Percentiles rank a stretch among this genome's conserved stretches.
Conservation (phyloP, 2,329 filamentous ascomycete species). For the Colletotrichum limetticola region DNA sequence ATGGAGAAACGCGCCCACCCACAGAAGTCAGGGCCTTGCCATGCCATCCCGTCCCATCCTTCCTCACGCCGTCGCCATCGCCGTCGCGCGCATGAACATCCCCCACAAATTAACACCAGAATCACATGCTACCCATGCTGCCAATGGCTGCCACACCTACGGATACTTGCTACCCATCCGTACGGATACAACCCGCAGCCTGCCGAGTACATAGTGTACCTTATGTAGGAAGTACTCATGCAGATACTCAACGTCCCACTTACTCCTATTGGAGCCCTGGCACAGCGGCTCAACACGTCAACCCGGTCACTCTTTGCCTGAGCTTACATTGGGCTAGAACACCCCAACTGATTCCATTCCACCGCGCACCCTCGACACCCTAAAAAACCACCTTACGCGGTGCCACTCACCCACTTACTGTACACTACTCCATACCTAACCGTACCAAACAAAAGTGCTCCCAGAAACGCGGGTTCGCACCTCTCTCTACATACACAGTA, state of each 20-base stretch:
- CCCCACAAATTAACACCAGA: slow-evolving; percentile 26
- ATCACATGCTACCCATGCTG: slow-evolving; percentile 30
- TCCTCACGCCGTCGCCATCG: not conserved
- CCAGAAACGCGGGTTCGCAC: not conserved
- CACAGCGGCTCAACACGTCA: slow-evolving; percentile 33
- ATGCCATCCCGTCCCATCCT: slow-evolving; percentile 3
- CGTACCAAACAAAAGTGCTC: not conserved
- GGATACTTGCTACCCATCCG: too few species aligned
- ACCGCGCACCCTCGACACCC: not conserved
- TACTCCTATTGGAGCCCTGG: slow-evolving; percentile 31
- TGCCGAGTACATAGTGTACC: not conserved
- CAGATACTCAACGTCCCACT: slow-evolving; percentile 23
- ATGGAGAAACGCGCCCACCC: not conserved
- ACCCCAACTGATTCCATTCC: slow-evolving; percentile 9
- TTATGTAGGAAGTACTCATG: too few species aligned
- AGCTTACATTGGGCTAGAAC: not conserved
- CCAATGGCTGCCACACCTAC: not conserved
- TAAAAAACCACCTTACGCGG: not conserved
- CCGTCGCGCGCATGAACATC: slow-evolving; percentile 30
- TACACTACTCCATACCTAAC: not conserved
- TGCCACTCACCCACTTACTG: not conserved
- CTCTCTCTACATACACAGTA: not conserved
- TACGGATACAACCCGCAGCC: too few species aligned
- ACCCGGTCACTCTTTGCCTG: slow-evolving; percentile 11
- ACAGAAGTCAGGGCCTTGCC: not conserved